Conservation (phyloP, 75 land plant genomes). For the Chamaecyparis obtusa region DNA sequence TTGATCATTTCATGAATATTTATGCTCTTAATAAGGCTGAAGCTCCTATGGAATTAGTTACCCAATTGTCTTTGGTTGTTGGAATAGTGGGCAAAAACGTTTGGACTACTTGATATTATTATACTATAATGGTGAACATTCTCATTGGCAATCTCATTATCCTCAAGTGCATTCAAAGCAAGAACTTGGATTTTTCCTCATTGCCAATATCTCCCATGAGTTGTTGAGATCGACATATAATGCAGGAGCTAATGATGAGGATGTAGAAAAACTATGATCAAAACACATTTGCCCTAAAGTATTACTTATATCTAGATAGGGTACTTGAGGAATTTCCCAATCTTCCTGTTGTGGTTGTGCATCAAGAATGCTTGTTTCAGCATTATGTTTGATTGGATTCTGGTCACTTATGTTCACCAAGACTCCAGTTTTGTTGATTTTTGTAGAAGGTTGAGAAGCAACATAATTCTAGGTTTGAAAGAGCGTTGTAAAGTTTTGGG, state of each 20-base stretch:
- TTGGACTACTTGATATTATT: not conserved
- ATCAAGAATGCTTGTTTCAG: not conserved
- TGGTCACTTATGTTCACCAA: not conserved
- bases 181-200: not conserved
- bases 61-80: not conserved
- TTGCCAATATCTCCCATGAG: not conserved
- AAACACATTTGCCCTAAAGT: not conserved
- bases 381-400: not conserved
- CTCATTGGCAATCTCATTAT: not conserved
- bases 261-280: not conserved
- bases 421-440: not conserved
- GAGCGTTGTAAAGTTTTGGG: not conserved
- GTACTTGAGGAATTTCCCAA: not conserved
- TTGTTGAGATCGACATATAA: not conserved
- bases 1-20: too few relatives aligned
- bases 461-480: conserved; percentile 5
- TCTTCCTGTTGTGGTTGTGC: conserved; percentile 1
- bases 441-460: not conserved
- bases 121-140: not conserved
- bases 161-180: not conserved
- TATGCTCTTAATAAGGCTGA: too few relatives aligned
- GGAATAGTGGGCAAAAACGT: not conserved
- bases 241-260: not conserved
- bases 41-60: too few relatives aligned
- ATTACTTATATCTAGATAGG: not conserved